Conservation (phyloP, 2,329 filamentous ascomycete species). For the Fusarium sp. region DNA sequence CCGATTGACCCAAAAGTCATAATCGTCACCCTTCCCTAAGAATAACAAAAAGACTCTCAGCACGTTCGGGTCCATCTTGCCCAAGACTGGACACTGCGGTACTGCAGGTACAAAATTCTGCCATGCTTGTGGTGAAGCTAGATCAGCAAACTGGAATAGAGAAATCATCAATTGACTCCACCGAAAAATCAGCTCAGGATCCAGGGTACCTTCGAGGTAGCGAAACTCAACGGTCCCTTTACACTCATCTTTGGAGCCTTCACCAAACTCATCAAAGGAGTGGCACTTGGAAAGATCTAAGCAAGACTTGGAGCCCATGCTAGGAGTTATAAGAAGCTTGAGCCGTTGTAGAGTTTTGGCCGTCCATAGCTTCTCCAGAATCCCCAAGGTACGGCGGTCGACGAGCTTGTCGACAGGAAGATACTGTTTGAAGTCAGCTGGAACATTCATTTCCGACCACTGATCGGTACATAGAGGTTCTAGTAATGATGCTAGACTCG, state of each 20-base stretch:
- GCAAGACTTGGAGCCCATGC: background rate
- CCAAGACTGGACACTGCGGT: background rate
- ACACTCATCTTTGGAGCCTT: background rate
- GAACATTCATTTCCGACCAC: background rate
- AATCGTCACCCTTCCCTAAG: conserved; percentile 17
- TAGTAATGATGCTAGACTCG: background rate
- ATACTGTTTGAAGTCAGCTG: conserved; percentile 17
- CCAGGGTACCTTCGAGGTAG: conserved; percentile 26
- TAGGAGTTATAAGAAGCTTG: background rate
- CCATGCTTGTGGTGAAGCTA: conserved; percentile 20
- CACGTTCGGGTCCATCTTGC: background rate
- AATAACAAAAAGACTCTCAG: conserved; percentile 17
- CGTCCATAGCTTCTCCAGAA: conserved; percentile 22
- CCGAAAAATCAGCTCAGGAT: conserved; percentile 28
- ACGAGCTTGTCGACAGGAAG: background rate
- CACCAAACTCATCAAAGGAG: background rate
- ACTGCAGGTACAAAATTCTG: background rate
- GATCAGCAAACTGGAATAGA: conserved; percentile 33
- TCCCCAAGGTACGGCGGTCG: background rate
- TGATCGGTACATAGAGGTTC: background rate
- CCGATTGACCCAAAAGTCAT: conserved; percentile 15
- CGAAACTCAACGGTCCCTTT: conserved; percentile 34
- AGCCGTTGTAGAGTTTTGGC: background rate
- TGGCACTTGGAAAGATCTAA: background rate
- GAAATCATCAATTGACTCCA: conserved; percentile 31